These are phyloP conservation scores for Physcomitrellopsis africana DNA, from an alignment of 225 moss, liverwort and hornwort genomes.

Conservation along the genomic window DNA sequence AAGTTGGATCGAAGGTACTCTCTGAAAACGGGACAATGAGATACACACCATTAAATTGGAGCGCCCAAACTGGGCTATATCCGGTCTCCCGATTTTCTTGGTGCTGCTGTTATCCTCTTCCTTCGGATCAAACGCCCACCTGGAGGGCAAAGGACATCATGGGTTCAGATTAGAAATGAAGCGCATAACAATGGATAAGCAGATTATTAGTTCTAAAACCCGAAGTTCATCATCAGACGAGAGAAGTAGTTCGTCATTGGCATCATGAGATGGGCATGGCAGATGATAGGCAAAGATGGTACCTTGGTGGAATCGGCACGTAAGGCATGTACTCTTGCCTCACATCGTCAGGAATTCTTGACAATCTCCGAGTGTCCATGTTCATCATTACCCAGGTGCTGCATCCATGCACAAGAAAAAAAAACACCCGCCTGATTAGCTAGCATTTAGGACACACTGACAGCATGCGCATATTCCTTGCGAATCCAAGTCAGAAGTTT, in stretches of 20 bases:
- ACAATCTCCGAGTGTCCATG: constrained; percentile 36
- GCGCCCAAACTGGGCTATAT: constrained; percentile 33
- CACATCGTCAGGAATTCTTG: constrained; percentile 46
- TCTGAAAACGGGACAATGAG: neutral
- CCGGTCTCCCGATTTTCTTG: constrained; percentile 28
- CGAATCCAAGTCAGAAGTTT: neutral
- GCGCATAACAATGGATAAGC: too few relatives aligned
- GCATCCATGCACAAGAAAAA: constrained; percentile 1
- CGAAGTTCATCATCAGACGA: too few relatives aligned
- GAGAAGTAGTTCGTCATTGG: too few relatives aligned
- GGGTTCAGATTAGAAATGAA: neutral
- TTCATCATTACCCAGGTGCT: constrained; percentile 54
- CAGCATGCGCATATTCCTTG: neutral
- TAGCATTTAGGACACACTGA: neutral
- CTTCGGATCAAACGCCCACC: constrained; percentile 42
- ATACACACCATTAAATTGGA: constrained; percentile 36
- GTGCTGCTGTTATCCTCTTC: constrained; percentile 35
- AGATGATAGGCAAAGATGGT: neutral
- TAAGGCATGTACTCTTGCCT: constrained; percentile 39
- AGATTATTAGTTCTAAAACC: too few relatives aligned
- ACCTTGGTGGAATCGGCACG: constrained; percentile 36
- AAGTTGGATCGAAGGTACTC: neutral
- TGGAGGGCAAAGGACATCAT: neutral
- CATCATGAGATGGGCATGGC: too few relatives aligned
- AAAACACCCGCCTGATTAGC: constrained; percentile 1